Evolutionary conservation across 441 rosid species (phyloP).

Genomic region (Melastoma candidum): DNA sequence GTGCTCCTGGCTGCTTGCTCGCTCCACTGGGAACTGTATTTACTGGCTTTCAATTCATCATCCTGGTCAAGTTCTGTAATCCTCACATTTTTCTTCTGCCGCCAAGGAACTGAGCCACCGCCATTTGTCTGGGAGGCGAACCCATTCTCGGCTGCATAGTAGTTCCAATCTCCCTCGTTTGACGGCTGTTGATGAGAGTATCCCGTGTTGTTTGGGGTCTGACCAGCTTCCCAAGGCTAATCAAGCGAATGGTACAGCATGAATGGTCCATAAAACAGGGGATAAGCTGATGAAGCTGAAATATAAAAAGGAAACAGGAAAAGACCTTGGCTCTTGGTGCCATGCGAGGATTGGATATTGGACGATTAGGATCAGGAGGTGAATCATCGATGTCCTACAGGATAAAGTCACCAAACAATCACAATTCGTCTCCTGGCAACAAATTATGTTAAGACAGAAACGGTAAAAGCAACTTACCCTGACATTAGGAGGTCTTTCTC

Average conservation of each 20-base stretch:
- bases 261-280: constrained; percentile 2
- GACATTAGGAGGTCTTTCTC: no score
- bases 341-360: constrained; percentile 58
- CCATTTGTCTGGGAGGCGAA: constrained; percentile 14
- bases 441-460: constrained; percentile 11
- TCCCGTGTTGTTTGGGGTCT: constrained; percentile 33
- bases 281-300: neutral
- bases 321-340: constrained; percentile 74
- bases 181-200: constrained; percentile 26
- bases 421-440: constrained; percentile 36
- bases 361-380: constrained; percentile 87
- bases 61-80: constrained; percentile 53
- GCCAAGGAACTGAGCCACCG: constrained; percentile 44
- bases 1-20: constrained; percentile 43
- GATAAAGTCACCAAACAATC: constrained; percentile 26
- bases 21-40: constrained; percentile 25
- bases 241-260: constrained; percentile 3
- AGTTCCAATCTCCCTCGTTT: constrained; percentile 27
- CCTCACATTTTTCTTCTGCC: constrained; percentile 59
- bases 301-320: neutral
- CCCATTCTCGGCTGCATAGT: neutral
- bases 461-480: constrained; percentile 7
- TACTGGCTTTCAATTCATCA: constrained; percentile 28
- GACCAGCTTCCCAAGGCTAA: constrained; percentile 75
- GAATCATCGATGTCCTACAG: constrained; percentile 17